Base-by-base conservation (phyloP, 2,329 filamentous ascomycete genomes). In the Fusarium citri region DNA sequence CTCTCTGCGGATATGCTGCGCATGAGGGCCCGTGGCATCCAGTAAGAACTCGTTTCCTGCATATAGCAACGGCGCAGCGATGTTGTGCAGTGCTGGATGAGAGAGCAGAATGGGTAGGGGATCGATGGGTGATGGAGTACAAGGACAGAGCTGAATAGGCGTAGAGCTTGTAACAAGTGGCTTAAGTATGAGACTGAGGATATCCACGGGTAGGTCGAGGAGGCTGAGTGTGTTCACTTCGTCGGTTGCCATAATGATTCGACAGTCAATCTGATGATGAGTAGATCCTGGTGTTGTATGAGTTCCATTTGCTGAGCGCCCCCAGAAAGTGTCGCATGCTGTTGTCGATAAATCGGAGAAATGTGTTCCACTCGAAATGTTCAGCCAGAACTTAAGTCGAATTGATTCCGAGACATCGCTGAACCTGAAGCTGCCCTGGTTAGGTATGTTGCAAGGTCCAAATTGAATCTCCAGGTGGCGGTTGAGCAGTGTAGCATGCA, bases 141-240 rank as follows among this genome's bases (percentile, higher is more conserved):
- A 79, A 23, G 76, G 74, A 31, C 78, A 80, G 22, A 80, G 68
- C 7, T 66, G 47, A 42, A 79, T 75, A 15, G 61, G 56, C 5
- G 55, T 45, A 12, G 64, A 58, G 15, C 74, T 69, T 16, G 68
- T 76, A 42, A 80, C 66, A 20, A 80, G 75, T 8, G 75, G 76
- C 7, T 59, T 56, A 6, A 79, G 68, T 41, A 80, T 77, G 47
- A 78, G 69, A 41, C 72, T 69, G 43, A 80, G 61, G 16, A 80
- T 66, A 47, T 80, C 78, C 60, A 79, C 68, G 5, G 78, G 78
- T 5, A 80, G 73, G 37, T 80, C 78, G 7, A 80, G 74, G 8
- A 80, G 59, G 49, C 78, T 74, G 40, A 78, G 64, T 30, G n/a
- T 60, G 43, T 60, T 64, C 45, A 18, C 37, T 30, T 49, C 37